phyloP scores from a whole-genome alignment of 768 basidiomycete species.

The Termitomyces eurrhizus region DNA sequence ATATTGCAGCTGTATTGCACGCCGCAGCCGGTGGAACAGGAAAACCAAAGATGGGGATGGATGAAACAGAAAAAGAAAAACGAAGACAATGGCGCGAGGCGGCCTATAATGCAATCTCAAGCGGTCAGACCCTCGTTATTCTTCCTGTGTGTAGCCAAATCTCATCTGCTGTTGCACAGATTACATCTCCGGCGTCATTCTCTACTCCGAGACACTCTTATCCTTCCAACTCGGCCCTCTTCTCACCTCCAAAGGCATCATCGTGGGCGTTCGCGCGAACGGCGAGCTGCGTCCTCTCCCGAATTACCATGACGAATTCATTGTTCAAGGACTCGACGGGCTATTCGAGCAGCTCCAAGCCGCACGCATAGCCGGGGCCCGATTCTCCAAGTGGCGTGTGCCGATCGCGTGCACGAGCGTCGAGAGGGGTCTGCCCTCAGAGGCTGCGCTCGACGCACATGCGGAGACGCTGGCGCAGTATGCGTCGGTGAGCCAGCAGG shows the following conservation, averaged over 20 bases:
- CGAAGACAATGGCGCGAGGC: slow-evolving; percentile 41
- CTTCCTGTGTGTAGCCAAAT: neutral
- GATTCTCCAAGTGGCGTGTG: slow-evolving; percentile 51
- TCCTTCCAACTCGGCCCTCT: slow-evolving; percentile 46
- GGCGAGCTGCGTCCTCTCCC: slow-evolving; percentile 44
- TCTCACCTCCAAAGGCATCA: slow-evolving; percentile 41
- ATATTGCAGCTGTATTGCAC: slow-evolving; percentile 34
- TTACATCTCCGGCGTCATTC: slow-evolving; percentile 45
- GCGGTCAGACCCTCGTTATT: slow-evolving; percentile 27
- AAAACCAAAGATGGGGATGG: slow-evolving; percentile 23
- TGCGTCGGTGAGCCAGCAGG: slow-evolving; percentile 48
- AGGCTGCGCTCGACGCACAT: slow-evolving; percentile 38
- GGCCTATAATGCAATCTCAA: slow-evolving; percentile 38
- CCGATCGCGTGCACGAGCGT: slow-evolving; percentile 41
- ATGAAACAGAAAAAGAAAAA: slow-evolving; percentile 34
- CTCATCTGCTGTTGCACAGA: neutral
- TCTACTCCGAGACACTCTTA: slow-evolving; percentile 45
- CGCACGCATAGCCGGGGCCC: slow-evolving; percentile 39
- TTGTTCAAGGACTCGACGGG: slow-evolving; percentile 47
- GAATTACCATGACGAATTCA: slow-evolving; percentile 39
- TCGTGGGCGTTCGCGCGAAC: slow-evolving; percentile 48
- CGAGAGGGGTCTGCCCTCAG: slow-evolving; percentile 32
- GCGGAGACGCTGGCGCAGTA: slow-evolving; percentile 46
- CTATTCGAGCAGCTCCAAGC: slow-evolving; percentile 38
- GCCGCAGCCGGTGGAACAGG: slow-evolving; percentile 27